Percentiles rank a stretch among this genome's conserved stretches.
Conservation (phyloP, 2,329 filamentous ascomycete genomes). For the Paecilomyces niveus region DNA sequence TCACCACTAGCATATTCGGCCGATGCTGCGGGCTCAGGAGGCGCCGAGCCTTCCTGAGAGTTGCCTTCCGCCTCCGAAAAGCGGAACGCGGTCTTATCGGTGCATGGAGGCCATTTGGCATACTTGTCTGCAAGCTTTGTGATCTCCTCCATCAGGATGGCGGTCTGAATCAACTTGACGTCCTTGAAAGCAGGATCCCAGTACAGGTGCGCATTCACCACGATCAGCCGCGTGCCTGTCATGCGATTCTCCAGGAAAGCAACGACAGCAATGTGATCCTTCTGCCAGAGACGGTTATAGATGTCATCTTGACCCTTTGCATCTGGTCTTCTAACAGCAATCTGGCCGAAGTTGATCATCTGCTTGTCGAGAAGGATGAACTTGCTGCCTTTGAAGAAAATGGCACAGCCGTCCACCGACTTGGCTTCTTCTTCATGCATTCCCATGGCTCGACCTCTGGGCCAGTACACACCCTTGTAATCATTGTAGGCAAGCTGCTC, state of each 20-base stretch:
- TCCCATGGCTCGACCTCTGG: conserved; percentile 80
- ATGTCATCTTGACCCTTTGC: conserved; percentile 98
- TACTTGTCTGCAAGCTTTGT: conserved; percentile 82
- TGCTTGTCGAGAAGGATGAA: conserved; percentile 92
- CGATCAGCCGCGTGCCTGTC: conserved; percentile 85
- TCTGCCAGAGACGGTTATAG: conserved; percentile 97
- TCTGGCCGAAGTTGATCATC: conserved; percentile 82
- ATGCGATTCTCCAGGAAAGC: conserved; percentile 86
- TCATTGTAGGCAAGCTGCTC: conserved; percentile 78
- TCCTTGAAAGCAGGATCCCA: conserved; percentile 90
- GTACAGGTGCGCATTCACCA: conserved; percentile 89
- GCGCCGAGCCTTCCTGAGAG: conserved; percentile 36
- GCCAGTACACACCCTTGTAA: conserved; percentile 92
- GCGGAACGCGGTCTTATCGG: conserved; percentile 61
- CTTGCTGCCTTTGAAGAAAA: conserved; percentile 94
- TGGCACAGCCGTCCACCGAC: conserved; percentile 90
- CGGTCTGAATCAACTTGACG: conserved; percentile 93
- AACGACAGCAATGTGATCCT: conserved; percentile 91
- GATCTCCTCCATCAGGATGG: conserved; percentile 88
- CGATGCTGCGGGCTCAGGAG: conserved; percentile 64
- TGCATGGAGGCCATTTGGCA: conserved; percentile 68
- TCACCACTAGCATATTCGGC: conserved; percentile 79
- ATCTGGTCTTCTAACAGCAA: conserved; percentile 88
- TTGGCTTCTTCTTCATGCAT: conserved; percentile 86
- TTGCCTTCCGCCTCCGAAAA: conserved; percentile 44